A percentile compares a stretch with the other conserved stretches of the same genome.
Conservation (phyloP, 2,329 filamentous ascomycete genomes). For the Byssoonygena ceratinophila region DNA sequence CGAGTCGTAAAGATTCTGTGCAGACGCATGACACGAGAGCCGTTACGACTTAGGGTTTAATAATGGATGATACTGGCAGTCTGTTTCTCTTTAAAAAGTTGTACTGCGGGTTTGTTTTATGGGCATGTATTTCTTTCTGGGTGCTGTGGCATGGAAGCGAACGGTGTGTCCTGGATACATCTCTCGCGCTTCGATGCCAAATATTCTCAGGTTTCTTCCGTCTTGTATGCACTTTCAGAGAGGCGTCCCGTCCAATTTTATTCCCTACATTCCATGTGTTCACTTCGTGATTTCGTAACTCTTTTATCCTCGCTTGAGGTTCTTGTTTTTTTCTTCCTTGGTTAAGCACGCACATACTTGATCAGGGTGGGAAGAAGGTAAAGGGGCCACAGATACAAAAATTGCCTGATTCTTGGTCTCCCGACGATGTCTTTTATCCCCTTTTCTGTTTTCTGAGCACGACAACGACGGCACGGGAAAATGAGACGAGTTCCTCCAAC, state of each 20-base stretch:
- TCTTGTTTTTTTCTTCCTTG: background rate
- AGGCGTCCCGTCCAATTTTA: slow-evolving; percentile 12
- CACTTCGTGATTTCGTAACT: background rate
- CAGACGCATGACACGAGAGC: slow-evolving; percentile 6
- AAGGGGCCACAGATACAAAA: background rate
- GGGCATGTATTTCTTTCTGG: slow-evolving; percentile 12
- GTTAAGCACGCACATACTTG: background rate
- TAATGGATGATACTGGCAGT: slow-evolving; percentile 17
- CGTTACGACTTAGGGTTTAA: slow-evolving; percentile 13
- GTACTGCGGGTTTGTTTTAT: slow-evolving; percentile 11
- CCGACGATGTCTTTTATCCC: background rate
- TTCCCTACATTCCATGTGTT: slow-evolving; percentile 11
- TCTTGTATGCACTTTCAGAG: slow-evolving; percentile 14
- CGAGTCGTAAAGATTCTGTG: slow-evolving; percentile 9
- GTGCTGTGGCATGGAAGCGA: slow-evolving; percentile 9
- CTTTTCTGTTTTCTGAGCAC: background rate
- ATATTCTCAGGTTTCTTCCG: slow-evolving; percentile 9
- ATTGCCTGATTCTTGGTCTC: background rate
- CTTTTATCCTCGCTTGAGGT: background rate
- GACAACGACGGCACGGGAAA: background rate
- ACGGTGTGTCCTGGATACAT: slow-evolving; percentile 6
- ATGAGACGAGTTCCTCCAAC: background rate
- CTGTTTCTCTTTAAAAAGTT: slow-evolving; percentile 14
- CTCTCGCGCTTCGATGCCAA: slow-evolving; percentile 5
- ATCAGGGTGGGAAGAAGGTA: background rate